phyloP scores from a whole-genome alignment of 1,284 basidiomycete species.

The Ceratobasidium sp. region DNA sequence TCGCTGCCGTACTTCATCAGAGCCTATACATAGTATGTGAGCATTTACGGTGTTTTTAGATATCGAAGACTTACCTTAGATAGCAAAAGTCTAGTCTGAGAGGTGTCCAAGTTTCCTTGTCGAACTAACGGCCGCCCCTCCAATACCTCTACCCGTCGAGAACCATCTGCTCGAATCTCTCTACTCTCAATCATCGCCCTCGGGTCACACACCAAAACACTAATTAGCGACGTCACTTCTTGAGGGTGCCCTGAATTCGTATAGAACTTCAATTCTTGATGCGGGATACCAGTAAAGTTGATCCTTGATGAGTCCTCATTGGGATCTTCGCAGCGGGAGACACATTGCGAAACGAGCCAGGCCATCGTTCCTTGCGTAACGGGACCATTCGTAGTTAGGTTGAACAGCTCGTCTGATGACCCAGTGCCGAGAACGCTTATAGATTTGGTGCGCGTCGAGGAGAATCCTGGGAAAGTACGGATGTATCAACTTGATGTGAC shows the following conservation, averaged over 20 bases:
- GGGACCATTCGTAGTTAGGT: conserved; percentile 23
- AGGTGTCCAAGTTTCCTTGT: conserved; percentile 23
- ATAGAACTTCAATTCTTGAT: conserved; percentile 5
- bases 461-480: too few relatives aligned
- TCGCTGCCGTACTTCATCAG: neutral
- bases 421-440: too few relatives aligned
- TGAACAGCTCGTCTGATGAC: neutral
- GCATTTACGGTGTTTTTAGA: too few relatives aligned
- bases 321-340: neutral
- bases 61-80: neutral
- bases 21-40: neutral
- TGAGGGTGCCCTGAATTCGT: neutral
- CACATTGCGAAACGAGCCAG: conserved; percentile 35
- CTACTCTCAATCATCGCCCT: conserved; percentile 23
- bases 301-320: neutral
- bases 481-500: too few relatives aligned
- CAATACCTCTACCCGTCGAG: conserved; percentile 21
- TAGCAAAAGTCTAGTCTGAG: conserved; percentile 19
- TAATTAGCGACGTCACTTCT: neutral
- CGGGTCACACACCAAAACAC: conserved; percentile 33
- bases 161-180: conserved; percentile 35
- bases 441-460: too few relatives aligned
- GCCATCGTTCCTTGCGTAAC: conserved; percentile 14
- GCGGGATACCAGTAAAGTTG: conserved; percentile 26
- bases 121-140: conserved; percentile 5